Evolutionary conservation across 768 basidiomycete genomes (phyloP), one percentile per base, ranked within the genome.

Genomic region (Panaeolus cyanescens): DNA sequence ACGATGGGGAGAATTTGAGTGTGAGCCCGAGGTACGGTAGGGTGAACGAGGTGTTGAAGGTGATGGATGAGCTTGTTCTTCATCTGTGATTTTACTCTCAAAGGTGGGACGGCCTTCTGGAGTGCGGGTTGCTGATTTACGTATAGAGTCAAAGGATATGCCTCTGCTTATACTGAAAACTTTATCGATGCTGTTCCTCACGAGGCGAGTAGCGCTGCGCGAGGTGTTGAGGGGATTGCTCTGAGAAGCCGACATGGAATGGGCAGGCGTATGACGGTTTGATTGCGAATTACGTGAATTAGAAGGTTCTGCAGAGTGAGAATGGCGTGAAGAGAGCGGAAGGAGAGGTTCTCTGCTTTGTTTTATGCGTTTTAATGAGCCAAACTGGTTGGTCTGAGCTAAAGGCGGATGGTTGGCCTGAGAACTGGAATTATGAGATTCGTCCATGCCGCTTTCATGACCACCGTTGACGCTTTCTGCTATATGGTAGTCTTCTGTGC

Each of bases 291-390:
- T 65, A 36, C 69, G 64, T 2, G 72, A 59, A 13, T 66, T 62
- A 2, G 68, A 65, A 40, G 63, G 65, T 4, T 72, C 64, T 13
- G 66, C 67, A 60, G 64, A 71, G n/a, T 68, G 65, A 15, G 74
- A 71, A 19, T 71, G 67, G 22, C 69, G 68, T 36, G 78, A 60
- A 19, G 68, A 68, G n/a, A 79, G 75, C 37, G 91, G 90, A 3
- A 93, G 79, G 40, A 93, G 78, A 1, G 89, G 89, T 63, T 93
- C 92, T 31, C 88, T 83, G 69, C 91, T 91, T 60, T 81, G 84
- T 69, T 90, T 92, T 28, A 76, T 68, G 15, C 79, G 79, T 54
- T 78, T 78, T 13, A 79, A 59, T 3, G 66, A 76, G 65, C 65
- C 71, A 67, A 75, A 74, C 42, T 74, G 75, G 28, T 59, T 30